Conservation (phyloP, 2,329 filamentous ascomycete genomes). For the Aspergillus texensis region DNA sequence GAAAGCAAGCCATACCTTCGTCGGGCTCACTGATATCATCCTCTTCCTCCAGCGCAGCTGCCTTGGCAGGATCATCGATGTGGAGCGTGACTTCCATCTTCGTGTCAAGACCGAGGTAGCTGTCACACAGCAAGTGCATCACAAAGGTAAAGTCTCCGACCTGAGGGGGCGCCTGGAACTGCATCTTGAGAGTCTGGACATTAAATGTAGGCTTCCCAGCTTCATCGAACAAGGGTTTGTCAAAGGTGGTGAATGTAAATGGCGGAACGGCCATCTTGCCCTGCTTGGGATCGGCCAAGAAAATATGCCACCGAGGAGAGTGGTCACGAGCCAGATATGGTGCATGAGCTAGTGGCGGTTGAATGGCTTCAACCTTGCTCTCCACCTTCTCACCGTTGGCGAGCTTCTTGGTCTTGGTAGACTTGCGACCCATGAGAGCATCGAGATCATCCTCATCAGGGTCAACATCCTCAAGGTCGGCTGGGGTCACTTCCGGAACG, state of each 20-base stretch:
- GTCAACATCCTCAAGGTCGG: conserved; percentile 87
- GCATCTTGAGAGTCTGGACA: conserved; percentile 94
- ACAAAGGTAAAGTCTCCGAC: conserved; percentile 92
- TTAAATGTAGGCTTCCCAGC: conserved; percentile 87
- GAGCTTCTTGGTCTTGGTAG: conserved; percentile 66
- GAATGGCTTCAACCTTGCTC: conserved; percentile 64
- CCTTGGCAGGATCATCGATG: conserved; percentile 87
- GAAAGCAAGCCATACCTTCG: conserved; percentile 69
- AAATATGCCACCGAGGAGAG: conserved; percentile 89
- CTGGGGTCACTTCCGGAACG: conserved; percentile 72
- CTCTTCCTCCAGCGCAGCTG: conserved; percentile 75
- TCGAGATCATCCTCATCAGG: conserved; percentile 90
- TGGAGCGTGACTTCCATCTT: conserved; percentile 87
- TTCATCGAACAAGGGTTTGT: conserved; percentile 80
- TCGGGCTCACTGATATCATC: conserved; percentile 98
- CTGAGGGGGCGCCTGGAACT: conserved; percentile 93
- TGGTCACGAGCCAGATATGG: conserved; percentile 90
- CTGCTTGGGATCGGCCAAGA: conserved; percentile 90
- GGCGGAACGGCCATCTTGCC: conserved; percentile 96
- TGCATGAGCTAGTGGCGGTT: conserved; percentile 84
- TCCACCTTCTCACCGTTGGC: conserved; percentile 54
- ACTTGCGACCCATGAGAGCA: conserved; percentile 74
- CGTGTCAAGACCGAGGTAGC: conserved; percentile 90
- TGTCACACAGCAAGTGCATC: conserved; percentile 91
- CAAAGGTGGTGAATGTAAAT: conserved; percentile 91